Evolutionary conservation across 2,329 filamentous ascomycete species (phyloP).

Genomic region (Monilinia aucupariae): DNA sequence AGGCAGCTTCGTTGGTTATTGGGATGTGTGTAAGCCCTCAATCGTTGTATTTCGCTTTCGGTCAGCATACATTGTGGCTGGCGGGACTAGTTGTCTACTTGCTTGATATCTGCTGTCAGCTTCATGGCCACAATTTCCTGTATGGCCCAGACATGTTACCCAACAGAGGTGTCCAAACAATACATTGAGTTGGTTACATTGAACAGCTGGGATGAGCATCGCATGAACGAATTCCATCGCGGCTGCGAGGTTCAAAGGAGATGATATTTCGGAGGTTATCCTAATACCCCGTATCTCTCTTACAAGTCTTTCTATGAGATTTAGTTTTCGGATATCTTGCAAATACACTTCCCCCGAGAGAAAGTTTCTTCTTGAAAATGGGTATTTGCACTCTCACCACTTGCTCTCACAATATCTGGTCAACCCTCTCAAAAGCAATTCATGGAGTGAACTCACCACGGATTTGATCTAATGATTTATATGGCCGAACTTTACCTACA

Average conservation of each 20-base stretch:
- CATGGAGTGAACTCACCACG: background rate
- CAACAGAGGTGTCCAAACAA: background rate
- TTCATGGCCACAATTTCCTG: background rate
- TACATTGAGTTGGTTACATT: background rate
- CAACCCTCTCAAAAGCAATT: too few relatives aligned
- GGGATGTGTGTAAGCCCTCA: background rate
- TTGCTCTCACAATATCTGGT: background rate
- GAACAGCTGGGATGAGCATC: background rate
- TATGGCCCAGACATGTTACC: background rate
- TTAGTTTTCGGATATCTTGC: too few relatives aligned
- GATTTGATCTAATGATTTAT: background rate
- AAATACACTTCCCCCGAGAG: background rate
- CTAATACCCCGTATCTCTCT: background rate
- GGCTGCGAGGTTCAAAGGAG: background rate
- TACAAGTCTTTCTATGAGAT: background rate
- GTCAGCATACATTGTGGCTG: background rate
- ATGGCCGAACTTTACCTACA: background rate
- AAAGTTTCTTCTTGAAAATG: background rate
- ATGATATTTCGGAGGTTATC: background rate
- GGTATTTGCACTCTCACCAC: background rate
- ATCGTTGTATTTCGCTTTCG: background rate
- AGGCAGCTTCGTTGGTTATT: background rate
- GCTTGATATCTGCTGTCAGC: background rate
- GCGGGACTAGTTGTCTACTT: too few relatives aligned
- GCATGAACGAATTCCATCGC: background rate